A percentile compares a stretch with the other conserved stretches of the same genome.
Evolutionary conservation across 345 rosid species (phyloP).

Genomic region (Citrus reticulata): DNA sequence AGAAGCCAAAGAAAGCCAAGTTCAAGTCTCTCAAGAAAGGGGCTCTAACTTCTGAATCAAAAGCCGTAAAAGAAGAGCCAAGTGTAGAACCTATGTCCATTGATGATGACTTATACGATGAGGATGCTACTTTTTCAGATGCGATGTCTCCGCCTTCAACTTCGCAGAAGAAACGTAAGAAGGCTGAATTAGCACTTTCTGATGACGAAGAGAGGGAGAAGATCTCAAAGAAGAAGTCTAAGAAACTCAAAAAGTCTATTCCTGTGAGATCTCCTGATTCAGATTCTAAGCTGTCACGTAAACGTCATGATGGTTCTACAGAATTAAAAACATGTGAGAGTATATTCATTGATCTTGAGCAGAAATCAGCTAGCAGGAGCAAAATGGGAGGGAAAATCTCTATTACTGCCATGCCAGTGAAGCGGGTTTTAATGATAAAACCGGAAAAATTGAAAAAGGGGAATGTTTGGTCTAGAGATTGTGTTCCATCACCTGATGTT

Average conservation of each 20-base stretch:
- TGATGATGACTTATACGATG: conserved; percentile 39
- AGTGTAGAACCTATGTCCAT: conserved; percentile 41
- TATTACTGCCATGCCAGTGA: conserved; percentile 77
- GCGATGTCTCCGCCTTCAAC: conserved; percentile 39
- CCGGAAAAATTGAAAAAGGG: conserved; percentile 92
- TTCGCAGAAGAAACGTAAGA: conserved; percentile 60
- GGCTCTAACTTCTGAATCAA: conserved; percentile 61
- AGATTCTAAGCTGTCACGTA: conserved; percentile 36
- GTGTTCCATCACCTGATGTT: conserved; percentile 85
- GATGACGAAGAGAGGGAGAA: conserved; percentile 48
- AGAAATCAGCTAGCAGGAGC: conserved; percentile 58
- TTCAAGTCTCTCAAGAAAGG: conserved; percentile 90
- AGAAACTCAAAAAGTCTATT: conserved; percentile 56
- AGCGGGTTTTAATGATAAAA: conserved; percentile 76
- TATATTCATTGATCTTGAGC: conserved; percentile 54
- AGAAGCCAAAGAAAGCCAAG: conserved; percentile 87
- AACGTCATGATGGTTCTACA: conserved; percentile 39
- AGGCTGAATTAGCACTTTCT: conserved; percentile 38
- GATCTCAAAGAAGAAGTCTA: conserved; percentile 69
- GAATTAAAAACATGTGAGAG: conserved; percentile 37
- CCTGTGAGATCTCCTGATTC: conserved; percentile 32
- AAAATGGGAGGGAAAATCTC: conserved; percentile 73
- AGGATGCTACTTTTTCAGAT: conserved; percentile 54
- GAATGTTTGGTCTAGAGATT: conserved; percentile 88
- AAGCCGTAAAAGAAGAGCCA: conserved; percentile 48